Evolutionary conservation across 2,329 filamentous ascomycete species (phyloP), one percentile per base, ranked within the genome.

Genomic region (Aspergillus chevalieri): DNA sequence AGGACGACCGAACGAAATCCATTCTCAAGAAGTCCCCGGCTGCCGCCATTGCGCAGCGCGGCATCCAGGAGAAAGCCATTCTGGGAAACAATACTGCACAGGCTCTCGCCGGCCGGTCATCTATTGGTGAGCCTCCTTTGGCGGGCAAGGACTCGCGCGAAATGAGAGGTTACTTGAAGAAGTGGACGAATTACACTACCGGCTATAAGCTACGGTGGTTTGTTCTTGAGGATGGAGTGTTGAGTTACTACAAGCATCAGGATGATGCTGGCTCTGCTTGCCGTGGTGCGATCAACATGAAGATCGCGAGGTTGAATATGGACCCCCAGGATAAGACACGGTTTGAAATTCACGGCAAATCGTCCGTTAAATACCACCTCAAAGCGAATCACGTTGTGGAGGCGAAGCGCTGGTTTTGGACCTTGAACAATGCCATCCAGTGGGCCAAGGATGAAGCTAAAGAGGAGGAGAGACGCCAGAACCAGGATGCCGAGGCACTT

Each of bases 161-260:
- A 71, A 97, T 98, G 88, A 96, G 95, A 74, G 93, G 93, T 6
- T 98, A 97, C 67, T 77, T 98, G 49, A 97, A 96, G 74, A 98
- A 98, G 69, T 98, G 93, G 93, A 98, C 93, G 44, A 98, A 98
- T 67, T 98, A 98, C 67, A 91, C 92, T 19, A 91, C 88, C 65
- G 93, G 93, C 7, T 98, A 96, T 74, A 95, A 98, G 73, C 71
- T 98, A 55, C 81, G 93, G 52, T 98, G 92, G 91, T 98, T 98
- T 65, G 93, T 97, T 12, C 81, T 98, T 7, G 93, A 98, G 66
- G 93, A 98, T 65, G 93, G 93, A 10, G 92, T 98, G 10, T 72
- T 98, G 57, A 97, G 93, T 70, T 98, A 98, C 74, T 98, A 97
- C 76, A 98, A 98, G 73, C 89, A 97, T 68, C 93, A 98, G 72